A percentile compares a stretch with the other conserved stretches of the same genome.
Evolutionary conservation across 352 stramenopile genomes (phyloP).

Genomic region (Globisporangium radiosum): DNA sequence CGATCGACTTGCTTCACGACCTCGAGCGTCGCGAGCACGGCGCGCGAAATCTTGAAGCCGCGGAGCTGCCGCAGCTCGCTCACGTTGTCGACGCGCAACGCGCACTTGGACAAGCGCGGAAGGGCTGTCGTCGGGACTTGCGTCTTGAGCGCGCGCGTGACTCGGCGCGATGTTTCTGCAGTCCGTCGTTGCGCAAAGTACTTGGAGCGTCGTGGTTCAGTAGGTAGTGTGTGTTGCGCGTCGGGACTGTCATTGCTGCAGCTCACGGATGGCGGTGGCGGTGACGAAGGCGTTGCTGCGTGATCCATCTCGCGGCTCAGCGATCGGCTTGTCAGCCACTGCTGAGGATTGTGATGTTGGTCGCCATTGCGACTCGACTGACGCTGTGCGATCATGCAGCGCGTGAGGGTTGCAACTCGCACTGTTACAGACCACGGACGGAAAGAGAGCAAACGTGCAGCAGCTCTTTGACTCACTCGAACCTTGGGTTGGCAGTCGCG

Average conservation of each 20-base stretch:
- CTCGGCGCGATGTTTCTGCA: too few species aligned
- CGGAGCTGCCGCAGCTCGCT: slow-evolving; percentile 13
- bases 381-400: too few species aligned
- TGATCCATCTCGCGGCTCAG: slow-evolving; percentile 1
- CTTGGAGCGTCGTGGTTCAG: slow-evolving; percentile 1
- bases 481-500: too few species aligned
- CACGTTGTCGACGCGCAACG: slow-evolving; percentile 30
- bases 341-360: neutral
- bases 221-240: neutral
- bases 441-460: too few species aligned
- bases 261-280: neutral
- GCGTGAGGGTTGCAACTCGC: too few species aligned
- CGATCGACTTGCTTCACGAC: slow-evolving; percentile 87
- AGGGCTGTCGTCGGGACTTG: neutral
- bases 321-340: slow-evolving; percentile 11
- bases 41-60: slow-evolving; percentile 55
- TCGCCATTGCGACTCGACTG: too few species aligned
- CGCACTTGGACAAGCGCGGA: slow-evolving; percentile 11
- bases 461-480: too few species aligned
- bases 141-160: too few species aligned
- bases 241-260: too few species aligned
- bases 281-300: neutral
- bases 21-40: slow-evolving; percentile 50
- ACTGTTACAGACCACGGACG: too few species aligned
- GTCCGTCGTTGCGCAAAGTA: slow-evolving; percentile 1